Evolutionary conservation across 768 basidiomycete species (phyloP), one percentile per base, ranked within the genome.

Genomic region (Lentinus tigrinus): DNA sequence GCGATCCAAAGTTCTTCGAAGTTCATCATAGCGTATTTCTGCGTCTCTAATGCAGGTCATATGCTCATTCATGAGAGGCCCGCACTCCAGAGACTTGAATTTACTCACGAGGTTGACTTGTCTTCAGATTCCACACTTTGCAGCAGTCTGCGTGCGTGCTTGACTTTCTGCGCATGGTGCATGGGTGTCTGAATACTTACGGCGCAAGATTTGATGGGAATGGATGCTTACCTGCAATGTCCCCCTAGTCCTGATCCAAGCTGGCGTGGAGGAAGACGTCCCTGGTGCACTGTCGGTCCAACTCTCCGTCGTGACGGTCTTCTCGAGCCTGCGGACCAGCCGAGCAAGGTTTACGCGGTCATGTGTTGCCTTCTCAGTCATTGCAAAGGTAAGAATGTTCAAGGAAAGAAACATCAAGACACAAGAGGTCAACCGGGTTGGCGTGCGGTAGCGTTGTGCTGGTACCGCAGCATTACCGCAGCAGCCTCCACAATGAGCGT

Each of bases 271-370:
- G 17, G 50, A 6, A 8, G 51, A 37, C 3, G 31, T 31, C 31
- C 4, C 43, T 0, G 74, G 70, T 36, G 57, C 49, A 21, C 60
- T 61, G 72, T 70, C 21, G 65, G 69, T 42, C 77, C 77, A 73
- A 52, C 76, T 56, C 61, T 66, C 70, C 13, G 71, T 68, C 21
- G 71, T 72, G 0, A 81, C 70, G 10, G 79, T 76, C 64, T 80
- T 82, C 56, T 91, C 87, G 0, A 92, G 78, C 54, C 84, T 70
- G 43, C 79, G 76, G 4, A 91, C 70, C 7, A 91, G 77, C 48
- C 87, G 78, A 10, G 73, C 72, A 9, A 91, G 75, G 70, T 91
- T 91, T 13, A 91, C 81, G 62, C 82, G 80, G 73, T 91, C 86
- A 57, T 88, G 89, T 4, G 63, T 49, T 2, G 63, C 28, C 50